These are phyloP conservation scores for Bacidia gigantensis DNA, from an alignment of 495 filamentous ascomycete genomes.

Conservation along the genomic window DNA sequence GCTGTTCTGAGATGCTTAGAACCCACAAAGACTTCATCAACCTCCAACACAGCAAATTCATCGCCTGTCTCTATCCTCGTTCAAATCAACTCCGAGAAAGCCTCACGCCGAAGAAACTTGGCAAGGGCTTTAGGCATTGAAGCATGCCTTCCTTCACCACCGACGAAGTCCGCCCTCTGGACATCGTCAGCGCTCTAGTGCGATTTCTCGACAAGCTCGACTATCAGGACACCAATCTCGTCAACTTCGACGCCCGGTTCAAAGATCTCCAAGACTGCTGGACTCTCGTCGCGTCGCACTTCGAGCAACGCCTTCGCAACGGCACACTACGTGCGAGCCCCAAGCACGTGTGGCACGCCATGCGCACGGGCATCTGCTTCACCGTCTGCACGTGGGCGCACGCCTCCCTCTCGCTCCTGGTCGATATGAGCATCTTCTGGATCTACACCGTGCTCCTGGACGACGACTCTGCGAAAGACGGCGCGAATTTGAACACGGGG, in stretches of 20 bases:
- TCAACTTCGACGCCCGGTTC: background rate
- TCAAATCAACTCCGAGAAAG: no score
- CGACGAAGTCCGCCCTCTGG: no score
- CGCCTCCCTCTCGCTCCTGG: background rate
- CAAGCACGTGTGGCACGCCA: background rate
- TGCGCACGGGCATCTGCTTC: background rate
- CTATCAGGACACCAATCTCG: background rate
- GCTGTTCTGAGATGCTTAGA: no score
- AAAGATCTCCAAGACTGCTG: background rate
- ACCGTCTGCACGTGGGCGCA: background rate
- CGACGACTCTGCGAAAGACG: background rate
- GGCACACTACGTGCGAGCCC: background rate
- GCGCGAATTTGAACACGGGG: background rate
- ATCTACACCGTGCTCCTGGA: background rate
- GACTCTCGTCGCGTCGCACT: background rate
- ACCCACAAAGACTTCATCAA: no score
- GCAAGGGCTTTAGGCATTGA: no score
- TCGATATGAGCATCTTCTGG: conserved; percentile 1
- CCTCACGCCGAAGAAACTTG: no score
- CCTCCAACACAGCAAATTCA: no score
- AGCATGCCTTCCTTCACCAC: no score
- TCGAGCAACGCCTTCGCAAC: background rate
- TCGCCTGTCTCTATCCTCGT: no score
- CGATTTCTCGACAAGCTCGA: background rate
- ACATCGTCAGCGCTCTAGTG: background rate